A percentile compares a stretch with the other conserved stretches of the same genome.
Evolutionary conservation across 2,329 filamentous ascomycete species (phyloP).

Genomic region (Escovopsis sp.): DNA sequence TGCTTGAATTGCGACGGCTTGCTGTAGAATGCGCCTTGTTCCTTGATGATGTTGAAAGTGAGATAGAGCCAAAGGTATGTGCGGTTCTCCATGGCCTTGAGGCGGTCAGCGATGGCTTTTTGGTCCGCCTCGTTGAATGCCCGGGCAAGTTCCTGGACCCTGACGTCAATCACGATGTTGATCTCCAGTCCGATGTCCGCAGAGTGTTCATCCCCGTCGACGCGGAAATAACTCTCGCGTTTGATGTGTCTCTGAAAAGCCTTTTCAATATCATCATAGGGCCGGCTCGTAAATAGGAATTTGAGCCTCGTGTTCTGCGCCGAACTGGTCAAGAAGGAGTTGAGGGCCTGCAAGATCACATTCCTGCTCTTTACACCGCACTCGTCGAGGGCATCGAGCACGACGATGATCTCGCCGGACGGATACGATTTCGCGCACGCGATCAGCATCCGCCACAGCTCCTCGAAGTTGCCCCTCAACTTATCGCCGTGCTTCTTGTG

Average conservation of each 20-base stretch:
- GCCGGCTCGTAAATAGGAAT: constrained; percentile 19
- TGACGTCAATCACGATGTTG: constrained; percentile 14
- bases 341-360: constrained; percentile 7
- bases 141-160: constrained; percentile 7
- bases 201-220: constrained; percentile 15
- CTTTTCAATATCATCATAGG: constrained; percentile 11
- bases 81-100: constrained; percentile 16
- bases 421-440: constrained; percentile 1
- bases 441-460: constrained; percentile 5
- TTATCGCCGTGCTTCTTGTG: constrained; percentile 1
- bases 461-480: background rate
- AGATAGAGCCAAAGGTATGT: constrained; percentile 28
- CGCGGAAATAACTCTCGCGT: constrained; percentile 7
- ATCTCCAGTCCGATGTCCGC: constrained; percentile 17
- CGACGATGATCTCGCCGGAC: constrained; percentile 13
- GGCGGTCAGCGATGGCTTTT: constrained; percentile 9
- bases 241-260: constrained; percentile 7
- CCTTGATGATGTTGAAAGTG: constrained; percentile 16
- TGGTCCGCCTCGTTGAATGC: constrained; percentile 8
- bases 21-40: constrained; percentile 4
- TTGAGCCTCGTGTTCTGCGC: constrained; percentile 11
- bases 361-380: constrained; percentile 9
- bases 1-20: constrained; percentile 3
- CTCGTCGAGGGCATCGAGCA: constrained; percentile 21
- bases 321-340: constrained; percentile 4